Base-by-base conservation (phyloP, 129 eudicot genomes). In the Tagetes erecta region DNA sequence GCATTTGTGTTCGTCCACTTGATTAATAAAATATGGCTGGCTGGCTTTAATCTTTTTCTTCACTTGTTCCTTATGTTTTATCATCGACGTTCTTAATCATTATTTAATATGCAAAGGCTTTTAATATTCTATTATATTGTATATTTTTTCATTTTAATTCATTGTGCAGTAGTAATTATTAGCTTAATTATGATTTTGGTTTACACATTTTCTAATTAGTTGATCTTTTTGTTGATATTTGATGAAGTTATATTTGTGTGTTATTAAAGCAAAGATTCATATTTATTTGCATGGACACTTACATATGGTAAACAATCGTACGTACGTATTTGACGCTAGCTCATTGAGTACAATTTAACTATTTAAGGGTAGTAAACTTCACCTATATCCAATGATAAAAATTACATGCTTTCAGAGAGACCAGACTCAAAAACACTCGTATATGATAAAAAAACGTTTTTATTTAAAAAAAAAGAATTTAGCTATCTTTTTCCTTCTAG, bases 21-120 rank as follows among this genome's bases (percentile, higher is more conserved):
- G 38, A 42, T 64, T 27, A 72, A 72, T 80, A 53, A 64, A 70
- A 39, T 37, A 51, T 75, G 70, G 75, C 75, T 68, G 27, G 27
- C 27, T 20, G 27, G 27, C 67, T 79, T 14, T 6, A 50, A 57
- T 30, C 78, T 67, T 74, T 37, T 53, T 53, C 70, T 59, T 35
- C 69, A 12, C 37, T 44, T 73, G 36, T 13, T 59, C 11, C 35
- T 14, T 58, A 40, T 57, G 13, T 49, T 57, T 57, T 13, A 30
- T 57, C 8, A 20, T 20, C 27, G 27, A 20, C 27, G 65, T 59
- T 59, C 65, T 59, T 59, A 8, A 10, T 34, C 1, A 20, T 20
- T 20, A 20, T 20, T 20, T 20, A 35, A 60, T 11, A 35, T 10
- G n/a, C 9, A 12, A 0, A 33, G 12, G 3, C 3, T 35, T 11